Evolutionary conservation across 106 monocot species (phyloP), one percentile per base, ranked within the genome.

Genomic region (Amphibolis antarctica): DNA sequence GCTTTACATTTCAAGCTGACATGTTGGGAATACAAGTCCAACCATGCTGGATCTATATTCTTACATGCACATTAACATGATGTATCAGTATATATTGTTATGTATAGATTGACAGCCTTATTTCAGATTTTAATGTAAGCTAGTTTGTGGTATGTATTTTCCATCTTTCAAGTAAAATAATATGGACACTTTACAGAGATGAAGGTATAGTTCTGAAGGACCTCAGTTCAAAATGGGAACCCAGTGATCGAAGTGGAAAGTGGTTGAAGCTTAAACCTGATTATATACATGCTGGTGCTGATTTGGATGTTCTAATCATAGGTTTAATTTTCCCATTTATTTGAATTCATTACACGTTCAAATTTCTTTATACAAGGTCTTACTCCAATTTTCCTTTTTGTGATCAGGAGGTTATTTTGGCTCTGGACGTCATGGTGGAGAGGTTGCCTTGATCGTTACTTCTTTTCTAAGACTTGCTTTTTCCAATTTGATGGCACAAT

Each of bases 181-280:
- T 46, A 24, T 63, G 42, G 28, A 15, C 6, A 28, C 19, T 42
- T 63, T 63, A 56, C 67, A 98, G 91, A 74, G 90, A 91, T 53
- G 98, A 98, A 68, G 91, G 98, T 36, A 83, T 98, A 52, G 80
- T 98, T 46, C 55, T 98, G 28, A 91, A 98, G 68, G 91, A 98
- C 67, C 84, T 98, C 69, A 76, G 76, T 65, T 98, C 98, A 9
- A 91, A 88, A 81, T 98, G 90, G 90, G 90, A 98, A 70, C 98
- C 98, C 28, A 71, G 91, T 66, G 98, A 91, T 58, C 72, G 91
- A 23, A 91, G 87, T 74, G 90, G 87, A 55, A 98, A 98, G 66
- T 98, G 96, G 96, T 74, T 98, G 78, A 98, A 91, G 69, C 68
- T 98, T 70, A 98, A 98, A 53, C 91, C 98, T 64, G 98, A 91